Evolutionary conservation across 129 eudicot species (phyloP), one percentile per base, ranked within the genome.

Genomic region (Smallanthus sonchifolius): DNA sequence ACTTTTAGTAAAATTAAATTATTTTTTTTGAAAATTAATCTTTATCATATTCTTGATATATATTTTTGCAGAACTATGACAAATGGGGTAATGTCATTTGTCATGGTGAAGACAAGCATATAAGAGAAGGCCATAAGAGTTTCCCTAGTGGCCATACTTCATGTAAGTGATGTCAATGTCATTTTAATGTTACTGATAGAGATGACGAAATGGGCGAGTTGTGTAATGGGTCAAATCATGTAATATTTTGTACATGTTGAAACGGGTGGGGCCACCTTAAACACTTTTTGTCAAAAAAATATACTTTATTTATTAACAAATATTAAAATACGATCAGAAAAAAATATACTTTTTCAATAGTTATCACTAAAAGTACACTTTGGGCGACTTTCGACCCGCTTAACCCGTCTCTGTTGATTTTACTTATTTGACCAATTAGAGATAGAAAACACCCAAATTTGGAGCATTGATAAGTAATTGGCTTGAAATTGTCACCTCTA

Each of bases 81-180:
- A 38, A 10, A 2, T 83, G 86, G 82, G 93, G 97, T 47, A 43
- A 92, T 75, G 98, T 92, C 15, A 63, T 86, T 44, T 92, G 98
- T 79, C 85, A 81, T 60, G 98, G 98, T 47, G 73, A 83, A 10
- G 77, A 82, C 8, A 67, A 82, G 76, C 91, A 69, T 10, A 90
- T 93, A 76, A 84, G 66, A 82, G 96, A 93, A 82, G 98, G 98
- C 24, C 92, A 93, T 65, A 93, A 93, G 85, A 93, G 98, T 63
- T 93, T 90, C 80, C 98, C 98, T 15, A 93, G 98, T 73, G 97
- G 97, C 30, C 98, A 93, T 82, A 34, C 97, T 67, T 90, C 95
- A 66, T 86, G 98, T 93, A 86, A 86, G 92, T 54, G 11, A 75
- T 8, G 1, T 68, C 43, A 39, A 3, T 54, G 3, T 1, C 6